These are phyloP conservation scores for Diplodia intermedia DNA, from an alignment of 2,329 filamentous ascomycete genomes.

Conservation along the genomic window DNA sequence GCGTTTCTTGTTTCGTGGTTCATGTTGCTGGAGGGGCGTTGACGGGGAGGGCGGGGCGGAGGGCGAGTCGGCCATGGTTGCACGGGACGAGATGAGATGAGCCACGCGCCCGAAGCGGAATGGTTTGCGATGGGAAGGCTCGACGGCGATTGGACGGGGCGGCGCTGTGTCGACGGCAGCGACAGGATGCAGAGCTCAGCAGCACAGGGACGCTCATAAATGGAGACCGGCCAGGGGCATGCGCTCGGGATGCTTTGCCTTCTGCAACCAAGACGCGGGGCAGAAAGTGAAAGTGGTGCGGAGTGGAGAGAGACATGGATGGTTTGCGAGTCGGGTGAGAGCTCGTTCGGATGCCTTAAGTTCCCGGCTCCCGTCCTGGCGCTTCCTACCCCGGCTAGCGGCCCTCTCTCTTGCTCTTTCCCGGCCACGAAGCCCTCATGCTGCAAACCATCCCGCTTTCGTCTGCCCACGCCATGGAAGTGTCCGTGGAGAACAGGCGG, in stretches of 20 bases:
- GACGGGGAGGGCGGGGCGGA: background rate
- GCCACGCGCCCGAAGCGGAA: constrained; percentile 9
- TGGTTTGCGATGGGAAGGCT: constrained; percentile 10
- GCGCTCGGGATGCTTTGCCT: background rate
- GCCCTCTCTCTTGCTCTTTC: background rate
- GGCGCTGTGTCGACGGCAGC: background rate
- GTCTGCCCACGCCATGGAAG: background rate
- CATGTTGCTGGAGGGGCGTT: background rate
- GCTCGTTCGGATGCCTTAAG: constrained; percentile 6
- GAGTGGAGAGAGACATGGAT: constrained; percentile 21
- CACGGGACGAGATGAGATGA: background rate
- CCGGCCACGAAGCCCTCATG: background rate
- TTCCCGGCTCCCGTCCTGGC: constrained; percentile 6
- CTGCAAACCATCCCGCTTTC: background rate
- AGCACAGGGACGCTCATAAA: constrained; percentile 19
- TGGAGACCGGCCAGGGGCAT: constrained; percentile 1
- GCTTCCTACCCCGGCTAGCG: background rate
- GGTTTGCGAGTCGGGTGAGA: background rate
- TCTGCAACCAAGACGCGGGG: background rate
- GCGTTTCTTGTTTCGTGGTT: background rate
- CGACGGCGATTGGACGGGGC: background rate
- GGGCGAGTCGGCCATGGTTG: background rate
- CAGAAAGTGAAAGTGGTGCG: constrained; percentile 18
- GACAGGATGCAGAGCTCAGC: background rate
- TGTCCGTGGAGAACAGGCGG: background rate